Evolutionary conservation across 2,329 filamentous ascomycete species (phyloP).

Genomic region (Pseudogymnoascus sp.): DNA sequence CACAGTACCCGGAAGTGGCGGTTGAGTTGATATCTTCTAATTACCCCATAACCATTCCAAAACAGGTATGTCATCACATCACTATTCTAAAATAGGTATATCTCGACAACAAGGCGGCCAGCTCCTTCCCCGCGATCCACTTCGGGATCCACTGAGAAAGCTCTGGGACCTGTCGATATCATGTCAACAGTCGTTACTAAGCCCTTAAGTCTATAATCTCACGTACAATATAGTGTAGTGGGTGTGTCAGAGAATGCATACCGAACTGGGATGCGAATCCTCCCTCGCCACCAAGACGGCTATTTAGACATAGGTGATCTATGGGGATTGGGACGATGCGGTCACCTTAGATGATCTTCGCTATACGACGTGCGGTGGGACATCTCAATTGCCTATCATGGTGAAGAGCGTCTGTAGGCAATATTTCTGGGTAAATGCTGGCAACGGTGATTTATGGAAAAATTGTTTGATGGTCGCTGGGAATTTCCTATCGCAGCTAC

Average conservation of each 20-base stretch:
- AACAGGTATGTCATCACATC: not conserved
- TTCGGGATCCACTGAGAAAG: not conserved
- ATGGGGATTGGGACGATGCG: not conserved
- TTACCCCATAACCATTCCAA: not conserved
- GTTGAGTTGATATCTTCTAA: not conserved
- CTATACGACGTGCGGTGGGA: not conserved
- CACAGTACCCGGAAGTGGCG: not conserved
- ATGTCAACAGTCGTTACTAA: not conserved
- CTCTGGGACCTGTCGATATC: not conserved
- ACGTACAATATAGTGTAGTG: not conserved
- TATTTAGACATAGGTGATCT: not conserved
- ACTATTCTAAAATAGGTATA: not conserved
- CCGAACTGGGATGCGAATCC: not conserved
- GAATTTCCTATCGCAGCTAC: not conserved
- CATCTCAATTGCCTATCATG: not conserved
- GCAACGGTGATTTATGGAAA: not conserved
- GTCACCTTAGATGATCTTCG: not conserved
- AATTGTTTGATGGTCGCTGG: not conserved
- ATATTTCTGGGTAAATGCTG: not conserved
- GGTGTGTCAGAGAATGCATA: not conserved
- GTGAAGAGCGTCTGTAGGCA: not conserved
- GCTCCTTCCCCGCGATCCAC: not conserved
- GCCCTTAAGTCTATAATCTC: not conserved
- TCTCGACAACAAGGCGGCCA: not conserved
- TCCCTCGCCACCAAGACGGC: not conserved